These are phyloP conservation scores for Botrytis porri DNA, from an alignment of 2,329 filamentous ascomycete species.

Conservation along the genomic window DNA sequence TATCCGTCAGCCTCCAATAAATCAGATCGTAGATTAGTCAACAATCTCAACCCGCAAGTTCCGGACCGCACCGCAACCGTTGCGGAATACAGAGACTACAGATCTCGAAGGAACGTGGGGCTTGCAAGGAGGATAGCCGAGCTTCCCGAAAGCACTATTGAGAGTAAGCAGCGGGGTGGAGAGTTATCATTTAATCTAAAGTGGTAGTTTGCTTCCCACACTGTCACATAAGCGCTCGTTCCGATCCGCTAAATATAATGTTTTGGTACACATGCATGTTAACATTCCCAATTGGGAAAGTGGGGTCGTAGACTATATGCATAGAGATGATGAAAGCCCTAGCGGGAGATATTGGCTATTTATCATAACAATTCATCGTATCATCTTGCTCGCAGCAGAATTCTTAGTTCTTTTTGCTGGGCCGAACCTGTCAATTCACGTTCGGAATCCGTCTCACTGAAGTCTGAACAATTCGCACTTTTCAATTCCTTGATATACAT, in stretches of 20 bases:
- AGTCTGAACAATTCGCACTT: neutral
- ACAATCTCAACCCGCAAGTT: neutral
- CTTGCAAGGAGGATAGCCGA: neutral
- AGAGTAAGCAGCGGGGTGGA: neutral
- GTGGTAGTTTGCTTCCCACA: neutral
- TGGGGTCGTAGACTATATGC: neutral
- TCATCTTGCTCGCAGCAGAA: neutral
- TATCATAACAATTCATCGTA: neutral
- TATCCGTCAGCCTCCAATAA: neutral
- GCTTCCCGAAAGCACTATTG: neutral
- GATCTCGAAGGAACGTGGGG: neutral
- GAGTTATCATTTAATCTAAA: no score
- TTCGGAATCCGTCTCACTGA: neutral
- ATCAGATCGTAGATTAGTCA: neutral
- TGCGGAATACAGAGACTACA: neutral
- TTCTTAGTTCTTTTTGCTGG: rapidly evolving
- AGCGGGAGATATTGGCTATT: neutral
- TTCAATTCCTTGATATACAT: neutral
- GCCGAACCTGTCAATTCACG: neutral
- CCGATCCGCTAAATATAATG: neutral
- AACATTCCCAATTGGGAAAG: neutral
- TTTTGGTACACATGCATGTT: neutral
- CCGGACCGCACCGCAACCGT: neutral
- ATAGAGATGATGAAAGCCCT: neutral
- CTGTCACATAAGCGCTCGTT: neutral